phyloP scores from a whole-genome alignment of 768 basidiomycete species.

The Boletus edulis region DNA sequence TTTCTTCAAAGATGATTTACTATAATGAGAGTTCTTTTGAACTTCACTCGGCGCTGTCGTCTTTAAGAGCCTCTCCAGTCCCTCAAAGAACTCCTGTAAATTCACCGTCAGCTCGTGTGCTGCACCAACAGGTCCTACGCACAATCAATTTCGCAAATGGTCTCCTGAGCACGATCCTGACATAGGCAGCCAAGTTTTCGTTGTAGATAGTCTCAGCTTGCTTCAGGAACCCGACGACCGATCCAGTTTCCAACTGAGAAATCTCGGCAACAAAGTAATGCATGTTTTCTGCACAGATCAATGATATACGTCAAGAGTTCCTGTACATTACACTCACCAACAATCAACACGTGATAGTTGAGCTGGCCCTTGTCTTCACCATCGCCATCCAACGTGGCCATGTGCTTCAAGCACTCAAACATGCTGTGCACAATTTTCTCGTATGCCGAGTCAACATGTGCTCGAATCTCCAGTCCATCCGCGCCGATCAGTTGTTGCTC shows the following conservation, averaged over 20 bases:
- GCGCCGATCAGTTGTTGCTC: slow-evolving; percentile 82
- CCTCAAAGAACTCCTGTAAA: slow-evolving; percentile 89
- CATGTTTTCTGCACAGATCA: slow-evolving; percentile 78
- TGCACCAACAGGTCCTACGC: slow-evolving; percentile 26
- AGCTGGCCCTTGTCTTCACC: slow-evolving; percentile 96
- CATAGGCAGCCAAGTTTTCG: slow-evolving; percentile 84
- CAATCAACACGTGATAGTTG: slow-evolving; percentile 93
- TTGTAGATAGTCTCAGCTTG: slow-evolving; percentile 84
- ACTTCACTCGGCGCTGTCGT: slow-evolving; percentile 78
- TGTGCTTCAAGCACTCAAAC: slow-evolving; percentile 91
- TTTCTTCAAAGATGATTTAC: slow-evolving; percentile 75
- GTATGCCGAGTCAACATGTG: slow-evolving; percentile 76
- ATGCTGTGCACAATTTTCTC: slow-evolving; percentile 87
- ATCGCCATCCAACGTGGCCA: slow-evolving; percentile 93
- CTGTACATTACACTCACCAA: slow-evolving; percentile 57
- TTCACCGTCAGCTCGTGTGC: slow-evolving; percentile 4
- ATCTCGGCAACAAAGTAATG: slow-evolving; percentile 88
- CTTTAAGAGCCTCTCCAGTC: slow-evolving; percentile 82
- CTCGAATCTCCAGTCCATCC: slow-evolving; percentile 74
- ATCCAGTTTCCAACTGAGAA: slow-evolving; percentile 61
- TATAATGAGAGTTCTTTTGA: slow-evolving; percentile 70
- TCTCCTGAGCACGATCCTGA: slow-evolving; percentile 81
- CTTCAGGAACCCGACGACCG: slow-evolving; percentile 60
- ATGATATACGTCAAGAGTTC: background rate
- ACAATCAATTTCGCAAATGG: slow-evolving; percentile 88